These are phyloP conservation scores for Quercus robur DNA, from an alignment of 306 rosid genomes.

Conservation along the genomic window DNA sequence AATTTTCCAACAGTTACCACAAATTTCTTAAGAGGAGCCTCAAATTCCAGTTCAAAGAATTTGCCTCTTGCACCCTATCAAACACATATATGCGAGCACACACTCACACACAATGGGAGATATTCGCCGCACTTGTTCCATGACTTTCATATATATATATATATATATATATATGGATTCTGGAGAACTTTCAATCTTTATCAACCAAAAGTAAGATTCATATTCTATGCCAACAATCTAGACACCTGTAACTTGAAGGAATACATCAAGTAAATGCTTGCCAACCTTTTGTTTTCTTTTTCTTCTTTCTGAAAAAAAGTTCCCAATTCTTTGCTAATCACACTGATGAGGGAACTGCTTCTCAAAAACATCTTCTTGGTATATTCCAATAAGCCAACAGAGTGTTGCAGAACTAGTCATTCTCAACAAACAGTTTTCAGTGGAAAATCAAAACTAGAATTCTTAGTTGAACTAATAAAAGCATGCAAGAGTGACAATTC, in stretches of 20 bases:
- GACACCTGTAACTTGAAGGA: neutral
- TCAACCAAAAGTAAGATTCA: neutral
- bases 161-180: neutral
- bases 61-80: neutral
- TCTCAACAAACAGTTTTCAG: neutral
- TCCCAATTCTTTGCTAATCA: neutral
- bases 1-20: neutral
- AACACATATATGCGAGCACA: too few relatives aligned
- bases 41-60: neutral
- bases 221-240: neutral
- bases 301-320: neutral
- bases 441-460: neutral
- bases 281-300: neutral
- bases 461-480: neutral
- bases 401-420: neutral
- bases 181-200: neutral
- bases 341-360: neutral
- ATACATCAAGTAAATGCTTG: neutral
- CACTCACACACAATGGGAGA: too few relatives aligned
- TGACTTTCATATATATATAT: too few relatives aligned
- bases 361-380: too few relatives aligned
- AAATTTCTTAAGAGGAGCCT: neutral
- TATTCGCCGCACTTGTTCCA: too few relatives aligned
- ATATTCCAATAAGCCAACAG: too few relatives aligned
- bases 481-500: neutral